Evolutionary conservation across 2,329 filamentous ascomycete genomes (phyloP).

Genomic region (Beauveria sp.): DNA sequence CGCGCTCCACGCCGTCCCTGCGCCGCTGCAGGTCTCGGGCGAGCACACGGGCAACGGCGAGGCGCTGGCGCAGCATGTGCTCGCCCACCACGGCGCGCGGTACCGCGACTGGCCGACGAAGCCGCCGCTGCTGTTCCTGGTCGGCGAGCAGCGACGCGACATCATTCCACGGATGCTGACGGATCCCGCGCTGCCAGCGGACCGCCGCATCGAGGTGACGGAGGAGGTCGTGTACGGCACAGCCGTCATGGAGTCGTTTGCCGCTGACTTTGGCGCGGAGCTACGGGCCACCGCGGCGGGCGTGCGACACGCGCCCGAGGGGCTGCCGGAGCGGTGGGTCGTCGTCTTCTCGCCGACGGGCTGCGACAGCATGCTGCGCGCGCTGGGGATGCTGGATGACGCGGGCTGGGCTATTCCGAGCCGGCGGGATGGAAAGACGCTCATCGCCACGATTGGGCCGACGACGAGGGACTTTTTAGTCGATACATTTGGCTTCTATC

Average conservation of each 20-base stretch:
- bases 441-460: slow-evolving; percentile 83
- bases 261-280: slow-evolving; percentile 50
- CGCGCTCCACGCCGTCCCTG: slow-evolving; percentile 52
- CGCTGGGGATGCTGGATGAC: slow-evolving; percentile 43
- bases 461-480: slow-evolving; percentile 75
- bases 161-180: slow-evolving; percentile 79
- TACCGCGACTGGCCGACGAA: slow-evolving; percentile 36
- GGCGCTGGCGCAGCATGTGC: slow-evolving; percentile 67
- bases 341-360: slow-evolving; percentile 67
- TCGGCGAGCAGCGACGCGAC: slow-evolving; percentile 83
- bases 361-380: slow-evolving; percentile 52
- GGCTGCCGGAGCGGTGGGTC: slow-evolving; percentile 51
- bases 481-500: slow-evolving; percentile 56
- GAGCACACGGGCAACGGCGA: slow-evolving; percentile 81
- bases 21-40: slow-evolving; percentile 60
- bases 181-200: slow-evolving; percentile 40
- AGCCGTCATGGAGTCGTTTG: slow-evolving; percentile 72
- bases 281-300: slow-evolving; percentile 26
- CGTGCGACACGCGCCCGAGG: slow-evolving; percentile 25
- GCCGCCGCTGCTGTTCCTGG: slow-evolving; percentile 72
- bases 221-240: slow-evolving; percentile 86
- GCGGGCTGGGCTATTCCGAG: slow-evolving; percentile 31
- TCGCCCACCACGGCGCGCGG: slow-evolving; percentile 62
- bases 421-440: slow-evolving; percentile 38
- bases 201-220: slow-evolving; percentile 56